A percentile compares a stretch with the other conserved stretches of the same genome.
Evolutionary conservation across 2,329 filamentous ascomycete genomes (phyloP).

Genomic region (Fusarium sarcochroum): DNA sequence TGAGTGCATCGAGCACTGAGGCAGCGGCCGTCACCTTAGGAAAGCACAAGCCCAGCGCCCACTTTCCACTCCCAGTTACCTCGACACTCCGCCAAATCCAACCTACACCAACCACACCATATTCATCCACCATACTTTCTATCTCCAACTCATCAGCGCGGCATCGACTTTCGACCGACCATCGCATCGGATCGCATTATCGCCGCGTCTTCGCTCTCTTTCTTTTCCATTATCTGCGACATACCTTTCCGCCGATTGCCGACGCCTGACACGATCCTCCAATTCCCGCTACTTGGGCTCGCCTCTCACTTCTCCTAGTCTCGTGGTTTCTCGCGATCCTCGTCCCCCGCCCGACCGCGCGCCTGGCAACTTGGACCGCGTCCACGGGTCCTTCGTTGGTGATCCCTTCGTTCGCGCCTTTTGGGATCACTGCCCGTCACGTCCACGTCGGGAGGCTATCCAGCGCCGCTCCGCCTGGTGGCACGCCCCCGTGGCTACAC

Average conservation of each 20-base stretch:
- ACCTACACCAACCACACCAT: slow-evolving; percentile 46
- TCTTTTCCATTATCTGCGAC: slow-evolving; percentile 24
- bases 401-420: slow-evolving; percentile 40
- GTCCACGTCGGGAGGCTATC: slow-evolving; percentile 53
- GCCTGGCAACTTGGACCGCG: slow-evolving; percentile 48
- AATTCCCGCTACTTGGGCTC: slow-evolving; percentile 40
- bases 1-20: slow-evolving; percentile 27
- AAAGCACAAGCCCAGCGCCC: slow-evolving; percentile 44
- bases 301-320: slow-evolving; percentile 41
- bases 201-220: slow-evolving; percentile 20
- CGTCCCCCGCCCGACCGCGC: slow-evolving; percentile 40
- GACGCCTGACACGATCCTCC: slow-evolving; percentile 39
- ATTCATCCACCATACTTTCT: slow-evolving; percentile 36
- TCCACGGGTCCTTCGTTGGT: slow-evolving; percentile 38
- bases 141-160: slow-evolving; percentile 44
- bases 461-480: slow-evolving; percentile 53
- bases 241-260: slow-evolving; percentile 32
- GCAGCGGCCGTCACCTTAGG: slow-evolving; percentile 37
- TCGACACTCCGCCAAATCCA: slow-evolving; percentile 46
- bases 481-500: slow-evolving; percentile 53
- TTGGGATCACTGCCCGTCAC: slow-evolving; percentile 50
- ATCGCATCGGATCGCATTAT: slow-evolving; percentile 39
- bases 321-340: slow-evolving; percentile 46
- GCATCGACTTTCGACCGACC: slow-evolving; percentile 41
- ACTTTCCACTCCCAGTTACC: slow-evolving; percentile 47